Evolutionary conservation across 768 basidiomycete genomes (phyloP).

Genomic region (Symmetrospora coprosmae): DNA sequence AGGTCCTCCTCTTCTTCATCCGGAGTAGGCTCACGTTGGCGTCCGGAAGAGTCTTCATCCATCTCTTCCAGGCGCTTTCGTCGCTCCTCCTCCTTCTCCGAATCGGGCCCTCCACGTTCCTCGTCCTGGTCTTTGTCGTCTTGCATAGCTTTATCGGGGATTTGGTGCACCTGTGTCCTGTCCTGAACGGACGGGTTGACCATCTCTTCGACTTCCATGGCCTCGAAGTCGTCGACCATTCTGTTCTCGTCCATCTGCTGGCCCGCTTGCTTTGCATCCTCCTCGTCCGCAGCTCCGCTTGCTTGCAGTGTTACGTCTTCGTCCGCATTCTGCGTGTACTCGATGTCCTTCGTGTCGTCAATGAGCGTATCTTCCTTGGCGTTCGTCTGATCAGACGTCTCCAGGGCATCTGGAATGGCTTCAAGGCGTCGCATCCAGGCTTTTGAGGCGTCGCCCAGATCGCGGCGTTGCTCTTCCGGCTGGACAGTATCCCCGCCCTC

Average conservation of each 20-base stretch:
- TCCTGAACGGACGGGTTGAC: constrained; percentile 2
- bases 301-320: constrained; percentile 10
- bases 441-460: constrained; percentile 1
- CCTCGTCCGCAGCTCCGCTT: neutral
- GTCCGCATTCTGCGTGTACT: constrained; percentile 28
- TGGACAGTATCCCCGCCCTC: too few relatives aligned
- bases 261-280: neutral
- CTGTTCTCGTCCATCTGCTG: neutral
- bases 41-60: constrained; percentile 43
- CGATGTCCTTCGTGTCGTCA: neutral
- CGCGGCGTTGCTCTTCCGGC: too few relatives aligned
- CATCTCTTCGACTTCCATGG: constrained; percentile 8
- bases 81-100: neutral
- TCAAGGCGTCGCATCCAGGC: constrained; percentile 1
- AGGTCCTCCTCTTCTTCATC: constrained; percentile 28
- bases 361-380: neutral
- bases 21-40: constrained; percentile 22
- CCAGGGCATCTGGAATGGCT: neutral
- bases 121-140: neutral
- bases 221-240: constrained; percentile 15
- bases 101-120: neutral
- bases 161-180: constrained; percentile 11
- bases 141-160: neutral
- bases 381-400: neutral
- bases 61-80: constrained; percentile 35